Evolutionary conservation across 345 rosid species (phyloP).

Genomic region (Citrus maxima): DNA sequence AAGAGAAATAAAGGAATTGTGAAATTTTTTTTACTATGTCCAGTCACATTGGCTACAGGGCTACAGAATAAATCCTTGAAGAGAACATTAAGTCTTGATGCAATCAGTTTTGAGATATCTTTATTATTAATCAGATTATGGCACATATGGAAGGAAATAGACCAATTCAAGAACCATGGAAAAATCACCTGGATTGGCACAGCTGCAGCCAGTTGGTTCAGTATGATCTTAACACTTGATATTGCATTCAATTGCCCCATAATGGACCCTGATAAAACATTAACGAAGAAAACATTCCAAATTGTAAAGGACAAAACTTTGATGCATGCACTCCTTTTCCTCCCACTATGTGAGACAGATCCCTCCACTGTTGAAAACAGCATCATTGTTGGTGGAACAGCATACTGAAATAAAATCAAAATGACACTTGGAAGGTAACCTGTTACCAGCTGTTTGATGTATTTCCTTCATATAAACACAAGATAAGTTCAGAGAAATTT

Average conservation of each 20-base stretch:
- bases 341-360: constrained; percentile 59
- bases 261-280: constrained; percentile 76
- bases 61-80: not conserved
- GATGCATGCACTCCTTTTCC: constrained; percentile 82
- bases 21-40: not conserved
- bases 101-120: not conserved
- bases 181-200: constrained; percentile 72
- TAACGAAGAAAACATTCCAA: constrained; percentile 93
- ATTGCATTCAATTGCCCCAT: constrained; percentile 50
- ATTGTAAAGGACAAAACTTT: constrained; percentile 81
- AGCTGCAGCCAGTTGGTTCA: constrained; percentile 62
- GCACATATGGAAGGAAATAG: not conserved
- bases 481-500: not conserved
- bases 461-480: constrained; percentile 39
- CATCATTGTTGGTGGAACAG: constrained; percentile 95
- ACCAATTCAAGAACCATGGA: constrained; percentile 4
- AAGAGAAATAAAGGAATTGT: not conserved
- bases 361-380: constrained; percentile 80
- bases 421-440: constrained; percentile 98
- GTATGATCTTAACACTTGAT: constrained; percentile 58
- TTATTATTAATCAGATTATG: not conserved
- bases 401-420: constrained; percentile 54
- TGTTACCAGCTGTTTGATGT: constrained; percentile 57
- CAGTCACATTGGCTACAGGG: not conserved
- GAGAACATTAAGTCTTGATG: not conserved